Evolutionary conservation across 1,284 basidiomycete genomes (phyloP).

Genomic region (Ceratobasidium sp.): DNA sequence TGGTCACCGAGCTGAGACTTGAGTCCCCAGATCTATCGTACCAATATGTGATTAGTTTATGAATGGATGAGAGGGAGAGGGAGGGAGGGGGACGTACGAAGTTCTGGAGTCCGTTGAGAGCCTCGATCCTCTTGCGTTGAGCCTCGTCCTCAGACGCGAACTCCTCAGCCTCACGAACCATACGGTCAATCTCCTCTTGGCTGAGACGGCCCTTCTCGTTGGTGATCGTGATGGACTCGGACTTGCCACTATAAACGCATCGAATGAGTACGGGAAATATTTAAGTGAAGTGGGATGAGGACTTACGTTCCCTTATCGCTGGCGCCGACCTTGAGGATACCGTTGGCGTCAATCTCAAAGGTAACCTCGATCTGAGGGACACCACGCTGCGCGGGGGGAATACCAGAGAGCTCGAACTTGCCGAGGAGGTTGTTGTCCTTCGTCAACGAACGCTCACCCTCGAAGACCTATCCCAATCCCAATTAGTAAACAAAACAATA

Average conservation of each 20-base stretch:
- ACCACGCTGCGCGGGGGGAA: constrained; percentile 95
- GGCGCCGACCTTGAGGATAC: constrained; percentile 91
- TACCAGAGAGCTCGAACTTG: constrained; percentile 93
- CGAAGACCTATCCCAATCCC: constrained; percentile 72
- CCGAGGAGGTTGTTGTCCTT: constrained; percentile 99
- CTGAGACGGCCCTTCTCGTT: constrained; percentile 89
- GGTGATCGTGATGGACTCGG: constrained; percentile 88
- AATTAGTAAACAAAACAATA: constrained; percentile 54
- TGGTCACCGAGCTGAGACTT: constrained; percentile 89
- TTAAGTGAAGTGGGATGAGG: not conserved
- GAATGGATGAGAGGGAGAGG: not conserved
- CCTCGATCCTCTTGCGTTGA: constrained; percentile 89
- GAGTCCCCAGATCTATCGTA: constrained; percentile 69
- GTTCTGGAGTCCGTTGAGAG: constrained; percentile 81
- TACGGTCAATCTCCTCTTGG: constrained; percentile 90
- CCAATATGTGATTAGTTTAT: not conserved
- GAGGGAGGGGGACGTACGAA: constrained; percentile 62
- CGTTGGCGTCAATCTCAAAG: constrained; percentile 95
- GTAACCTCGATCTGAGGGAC: constrained; percentile 96
- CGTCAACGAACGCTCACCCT: constrained; percentile 95
- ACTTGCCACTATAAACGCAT: constrained; percentile 73
- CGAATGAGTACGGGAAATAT: not conserved
- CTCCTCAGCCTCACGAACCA: constrained; percentile 93
- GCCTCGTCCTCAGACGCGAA: constrained; percentile 89
- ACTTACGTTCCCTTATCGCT: constrained; percentile 92